phyloP scores from a whole-genome alignment of 1,284 basidiomycete species.

The Ceratobasidium sp. region DNA sequence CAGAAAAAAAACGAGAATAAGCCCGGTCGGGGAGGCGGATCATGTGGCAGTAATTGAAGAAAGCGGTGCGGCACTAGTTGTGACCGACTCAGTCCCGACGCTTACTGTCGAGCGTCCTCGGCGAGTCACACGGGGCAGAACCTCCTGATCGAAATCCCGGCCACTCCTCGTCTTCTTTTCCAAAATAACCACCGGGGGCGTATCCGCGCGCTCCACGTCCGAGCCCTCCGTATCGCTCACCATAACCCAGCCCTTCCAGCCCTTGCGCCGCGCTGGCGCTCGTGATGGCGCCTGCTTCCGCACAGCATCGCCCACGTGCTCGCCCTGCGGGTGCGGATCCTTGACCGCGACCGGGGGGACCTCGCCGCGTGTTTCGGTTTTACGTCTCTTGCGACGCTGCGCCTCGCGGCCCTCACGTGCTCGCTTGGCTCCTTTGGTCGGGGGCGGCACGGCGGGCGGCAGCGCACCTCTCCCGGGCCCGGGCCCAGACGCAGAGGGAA shows the following conservation, averaged over 20 bases:
- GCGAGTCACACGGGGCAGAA: background rate
- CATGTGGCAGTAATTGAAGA: constrained; percentile 29
- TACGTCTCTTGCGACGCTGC: constrained; percentile 36
- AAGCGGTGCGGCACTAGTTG: constrained; percentile 14
- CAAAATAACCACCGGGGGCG: constrained; percentile 23
- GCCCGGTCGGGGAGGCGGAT: background rate
- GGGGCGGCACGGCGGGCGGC: background rate
- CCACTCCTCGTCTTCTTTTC: constrained; percentile 36
- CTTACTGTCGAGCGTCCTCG: constrained; percentile 20
- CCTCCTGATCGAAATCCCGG: constrained; percentile 37
- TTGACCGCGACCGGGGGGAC: background rate
- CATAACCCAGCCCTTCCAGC: constrained; percentile 42
- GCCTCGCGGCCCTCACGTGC: constrained; percentile 28
- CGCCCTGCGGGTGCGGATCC: constrained; percentile 6
- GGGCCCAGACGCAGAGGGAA: background rate
- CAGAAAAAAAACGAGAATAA: constrained; percentile 30
- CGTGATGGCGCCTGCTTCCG: background rate
- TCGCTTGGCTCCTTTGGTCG: background rate
- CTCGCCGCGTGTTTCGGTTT: constrained; percentile 18
- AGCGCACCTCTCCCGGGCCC: no score
- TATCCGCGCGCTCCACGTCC: constrained; percentile 23
- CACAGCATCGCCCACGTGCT: constrained; percentile 34
- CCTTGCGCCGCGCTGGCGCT: constrained; percentile 29
- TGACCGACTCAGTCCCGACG: constrained; percentile 12
- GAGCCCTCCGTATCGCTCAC: constrained; percentile 39